A percentile compares a stretch with the other conserved stretches of the same genome.
phyloP scores from a whole-genome alignment of 2,329 filamentous ascomycete species.

The Neospermospora avenae region DNA sequence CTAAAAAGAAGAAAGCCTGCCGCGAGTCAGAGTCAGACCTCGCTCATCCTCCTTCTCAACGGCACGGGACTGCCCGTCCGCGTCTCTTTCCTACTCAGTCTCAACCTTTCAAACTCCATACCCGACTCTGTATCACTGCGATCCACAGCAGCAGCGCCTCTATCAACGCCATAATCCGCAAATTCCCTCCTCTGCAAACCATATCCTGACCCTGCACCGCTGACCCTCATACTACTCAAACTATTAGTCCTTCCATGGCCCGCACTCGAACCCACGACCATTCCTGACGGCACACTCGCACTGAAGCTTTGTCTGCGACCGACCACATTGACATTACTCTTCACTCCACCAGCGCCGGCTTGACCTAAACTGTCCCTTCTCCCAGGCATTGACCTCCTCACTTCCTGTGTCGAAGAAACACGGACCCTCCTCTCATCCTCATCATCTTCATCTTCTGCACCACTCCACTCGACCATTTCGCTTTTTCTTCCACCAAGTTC shows the following conservation, averaged over 20 bases:
- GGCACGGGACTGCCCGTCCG: neutral
- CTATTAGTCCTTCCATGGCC: neutral
- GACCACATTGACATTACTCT: neutral
- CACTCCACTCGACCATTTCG: neutral
- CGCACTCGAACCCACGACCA: neutral
- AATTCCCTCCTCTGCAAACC: neutral
- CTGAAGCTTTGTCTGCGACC: neutral
- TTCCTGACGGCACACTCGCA: neutral
- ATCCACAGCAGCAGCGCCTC: neutral
- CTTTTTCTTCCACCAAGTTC: neutral
- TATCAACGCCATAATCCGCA: constrained; percentile 5
- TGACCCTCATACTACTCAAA: neutral
- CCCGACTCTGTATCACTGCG: neutral
- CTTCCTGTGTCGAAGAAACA: neutral
- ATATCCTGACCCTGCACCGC: neutral
- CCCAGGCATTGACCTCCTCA: neutral
- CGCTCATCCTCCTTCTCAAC: neutral
- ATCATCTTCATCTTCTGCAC: neutral
- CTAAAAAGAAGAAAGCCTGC: neutral
- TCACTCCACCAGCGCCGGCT: neutral
- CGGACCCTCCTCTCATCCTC: neutral
- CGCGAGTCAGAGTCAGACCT: neutral
- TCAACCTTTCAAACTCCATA: neutral
- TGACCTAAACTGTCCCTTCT: neutral
- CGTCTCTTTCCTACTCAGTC: neutral